Evolutionary conservation across 352 stramenopile genomes (phyloP).

Genomic region (Pythium diclinum): DNA sequence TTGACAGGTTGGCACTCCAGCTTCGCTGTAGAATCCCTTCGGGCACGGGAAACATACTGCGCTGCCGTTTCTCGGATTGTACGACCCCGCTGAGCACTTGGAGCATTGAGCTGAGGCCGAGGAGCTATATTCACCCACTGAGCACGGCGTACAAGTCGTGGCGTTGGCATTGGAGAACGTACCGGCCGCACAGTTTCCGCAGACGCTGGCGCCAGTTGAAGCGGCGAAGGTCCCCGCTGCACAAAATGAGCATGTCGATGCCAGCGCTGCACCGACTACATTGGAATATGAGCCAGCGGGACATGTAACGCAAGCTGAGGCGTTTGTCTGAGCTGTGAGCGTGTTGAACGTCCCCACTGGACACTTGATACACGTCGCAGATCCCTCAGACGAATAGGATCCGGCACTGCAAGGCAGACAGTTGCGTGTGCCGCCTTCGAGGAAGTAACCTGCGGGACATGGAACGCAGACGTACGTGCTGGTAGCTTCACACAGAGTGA

Average conservation of each 20-base stretch:
- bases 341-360: conserved; percentile 50
- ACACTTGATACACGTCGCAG: conserved; percentile 45
- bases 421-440: conserved; percentile 51
- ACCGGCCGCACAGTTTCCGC: conserved; percentile 27
- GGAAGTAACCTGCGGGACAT: conserved; percentile 52
- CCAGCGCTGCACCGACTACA: conserved; percentile 29
- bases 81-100: conserved; percentile 45
- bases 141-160: conserved; percentile 38
- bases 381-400: conserved; percentile 41
- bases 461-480: conserved; percentile 63
- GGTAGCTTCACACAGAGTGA: conserved; percentile 48
- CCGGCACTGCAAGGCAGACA: conserved; percentile 45
- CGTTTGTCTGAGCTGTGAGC: conserved; percentile 34
- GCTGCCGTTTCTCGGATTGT: conserved; percentile 39
- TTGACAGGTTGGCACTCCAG: conserved; percentile 28
- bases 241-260: conserved; percentile 33
- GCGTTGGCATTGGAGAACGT: conserved; percentile 45
- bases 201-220: conserved; percentile 20
- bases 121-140: conserved; percentile 42
- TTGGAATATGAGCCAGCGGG: conserved; percentile 48
- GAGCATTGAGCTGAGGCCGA: conserved; percentile 32
- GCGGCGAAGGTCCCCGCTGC: conserved; percentile 31
- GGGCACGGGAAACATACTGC: conserved; percentile 49
- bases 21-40: conserved; percentile 57
- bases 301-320: conserved; percentile 42